Percentiles rank a stretch among this genome's conserved stretches.
phyloP scores from a whole-genome alignment of 805 yeast species.

The Kodamaea kaohsiungensis region DNA sequence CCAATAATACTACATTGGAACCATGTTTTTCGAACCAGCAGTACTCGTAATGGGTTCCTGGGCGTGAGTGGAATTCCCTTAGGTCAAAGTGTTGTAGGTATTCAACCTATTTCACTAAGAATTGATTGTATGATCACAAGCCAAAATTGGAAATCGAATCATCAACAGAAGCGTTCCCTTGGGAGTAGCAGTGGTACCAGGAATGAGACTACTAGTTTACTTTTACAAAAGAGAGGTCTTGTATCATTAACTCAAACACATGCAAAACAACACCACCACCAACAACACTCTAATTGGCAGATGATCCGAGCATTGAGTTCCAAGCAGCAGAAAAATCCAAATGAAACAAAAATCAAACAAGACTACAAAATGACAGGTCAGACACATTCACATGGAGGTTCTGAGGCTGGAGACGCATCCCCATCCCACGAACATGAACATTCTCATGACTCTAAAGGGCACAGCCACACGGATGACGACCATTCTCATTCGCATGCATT shows the following conservation, averaged over 20 bases:
- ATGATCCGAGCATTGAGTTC: neutral
- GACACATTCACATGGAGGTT: neutral
- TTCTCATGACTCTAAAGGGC: constrained; percentile 10
- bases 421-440: neutral
- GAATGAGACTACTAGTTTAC: neutral
- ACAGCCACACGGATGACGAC: neutral
- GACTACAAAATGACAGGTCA: neutral
- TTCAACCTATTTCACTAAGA: neutral
- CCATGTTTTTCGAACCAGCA: neutral
- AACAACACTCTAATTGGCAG: neutral
- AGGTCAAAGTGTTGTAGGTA: neutral
- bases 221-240: neutral
- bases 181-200: neutral
- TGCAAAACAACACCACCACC: neutral
- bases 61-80: neutral
- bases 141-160: neutral
- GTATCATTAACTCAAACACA: neutral
- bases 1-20: neutral
- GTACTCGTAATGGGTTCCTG: too few species aligned
- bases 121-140: neutral
- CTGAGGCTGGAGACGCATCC: neutral
- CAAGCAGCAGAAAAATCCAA: constrained; percentile 1
- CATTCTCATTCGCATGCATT: constrained; percentile 18
- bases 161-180: neutral
- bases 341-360: neutral